These are phyloP conservation scores for Geranium brycei DNA, from an alignment of 345 rosid genomes.

Conservation along the genomic window DNA sequence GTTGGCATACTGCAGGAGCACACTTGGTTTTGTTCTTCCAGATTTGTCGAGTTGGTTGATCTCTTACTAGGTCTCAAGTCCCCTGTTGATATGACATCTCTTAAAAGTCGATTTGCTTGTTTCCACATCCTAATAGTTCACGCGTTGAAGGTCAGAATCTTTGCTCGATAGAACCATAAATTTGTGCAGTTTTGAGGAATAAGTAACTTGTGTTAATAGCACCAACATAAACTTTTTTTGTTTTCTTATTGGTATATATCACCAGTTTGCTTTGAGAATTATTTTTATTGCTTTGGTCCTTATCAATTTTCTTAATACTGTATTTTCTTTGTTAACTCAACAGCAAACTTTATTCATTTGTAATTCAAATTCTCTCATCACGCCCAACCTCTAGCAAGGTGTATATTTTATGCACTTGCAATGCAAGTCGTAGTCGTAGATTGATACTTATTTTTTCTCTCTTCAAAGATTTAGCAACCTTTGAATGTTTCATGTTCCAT, in stretches of 20 bases:
- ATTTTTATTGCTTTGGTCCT: not conserved
- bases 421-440: not conserved
- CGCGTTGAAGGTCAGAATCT: conserved; percentile 42
- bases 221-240: not conserved
- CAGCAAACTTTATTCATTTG: not conserved
- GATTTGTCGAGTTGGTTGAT: conserved; percentile 52
- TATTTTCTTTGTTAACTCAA: not conserved
- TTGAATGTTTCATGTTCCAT: not conserved
- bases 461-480: not conserved
- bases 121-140: conserved; percentile 54
- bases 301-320: not conserved
- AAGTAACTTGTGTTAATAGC: not conserved
- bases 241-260: not conserved
- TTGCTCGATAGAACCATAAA: not conserved
- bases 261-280: not conserved
- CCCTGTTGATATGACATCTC: conserved; percentile 37
- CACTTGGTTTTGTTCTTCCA: conserved; percentile 56
- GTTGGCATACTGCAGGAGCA: conserved; percentile 49
- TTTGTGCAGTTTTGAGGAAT: conserved; percentile 5
- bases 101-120: conserved; percentile 63
- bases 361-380: not conserved
- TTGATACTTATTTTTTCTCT: not conserved
- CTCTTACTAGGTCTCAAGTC: conserved; percentile 46
- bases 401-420: not conserved
- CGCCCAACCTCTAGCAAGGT: not conserved